Evolutionary conservation across 1,284 basidiomycete species (phyloP), one percentile per base, ranked within the genome.

Genomic region (Fistulinella cinereoalba): DNA sequence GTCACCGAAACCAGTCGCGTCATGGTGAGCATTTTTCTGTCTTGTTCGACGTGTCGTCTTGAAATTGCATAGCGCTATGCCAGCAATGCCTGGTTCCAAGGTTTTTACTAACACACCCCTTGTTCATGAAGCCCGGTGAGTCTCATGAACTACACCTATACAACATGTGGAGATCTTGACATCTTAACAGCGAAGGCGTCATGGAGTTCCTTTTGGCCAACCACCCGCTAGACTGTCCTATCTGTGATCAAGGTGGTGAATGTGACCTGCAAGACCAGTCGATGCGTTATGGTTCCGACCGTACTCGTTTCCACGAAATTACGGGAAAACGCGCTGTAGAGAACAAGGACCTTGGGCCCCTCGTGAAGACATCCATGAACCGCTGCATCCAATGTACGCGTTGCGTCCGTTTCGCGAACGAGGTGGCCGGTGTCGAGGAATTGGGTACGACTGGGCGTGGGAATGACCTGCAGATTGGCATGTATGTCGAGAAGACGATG

Each of bases 231-330:
- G 96, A 99, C 68, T 99, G 96, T 73, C 96, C 97, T 28, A 92
- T 99, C 58, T 99, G 96, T 64, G 97, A 99, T 69, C 94, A 96
- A 72, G 92, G 92, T 70, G 92, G 92, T 52, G 96, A 99, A 80
- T 99, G 97, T 68, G 97, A 99, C 68, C 79, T 99, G 19, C 96
- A 99, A 76, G 96, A 99, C 72, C 97, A 99, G 72, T 96, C 95
- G 22, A 98, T 99, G 95, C 89, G 96, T 47, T 99, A 99, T 66
- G 96, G 96, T 39, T 90, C 94, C 11, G 96, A 99, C 74, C 88
- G 97, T 52, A 88, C 92, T 6, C 86, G 97, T 41, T 98, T 97
- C 83, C 95, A 98, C 74, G 96, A 99, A 75, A 92, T 97, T 52
- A 84, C 90, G 3, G 97, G 96, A 59, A 99, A 99, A 74, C 92